These are phyloP conservation scores for Drechslera avenae DNA, from an alignment of 2,329 filamentous ascomycete genomes.

Conservation along the genomic window DNA sequence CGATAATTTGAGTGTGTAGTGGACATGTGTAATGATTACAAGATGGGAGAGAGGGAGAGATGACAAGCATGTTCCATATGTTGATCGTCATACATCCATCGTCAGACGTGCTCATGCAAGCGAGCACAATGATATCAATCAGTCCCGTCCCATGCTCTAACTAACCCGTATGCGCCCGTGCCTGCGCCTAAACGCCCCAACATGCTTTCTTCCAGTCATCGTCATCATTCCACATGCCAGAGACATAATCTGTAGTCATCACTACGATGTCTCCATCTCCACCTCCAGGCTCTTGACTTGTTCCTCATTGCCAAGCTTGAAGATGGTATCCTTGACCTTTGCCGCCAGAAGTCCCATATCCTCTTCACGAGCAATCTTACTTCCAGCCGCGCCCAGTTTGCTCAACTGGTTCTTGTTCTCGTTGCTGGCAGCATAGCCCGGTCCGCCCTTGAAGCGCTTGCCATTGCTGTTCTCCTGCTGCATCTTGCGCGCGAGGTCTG, in stretches of 20 bases:
- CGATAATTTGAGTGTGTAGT: not conserved
- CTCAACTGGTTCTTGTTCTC: constrained; percentile 53
- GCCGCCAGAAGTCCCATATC: constrained; percentile 66
- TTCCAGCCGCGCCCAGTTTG: constrained; percentile 66
- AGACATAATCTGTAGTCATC: no score
- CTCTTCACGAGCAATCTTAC: constrained; percentile 66
- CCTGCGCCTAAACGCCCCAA: constrained; percentile 15
- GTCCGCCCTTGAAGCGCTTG: constrained; percentile 38
- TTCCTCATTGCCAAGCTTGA: constrained; percentile 40
- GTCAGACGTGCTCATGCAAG: no score
- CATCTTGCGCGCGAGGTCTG: constrained; percentile 84
- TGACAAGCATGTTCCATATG: no score
- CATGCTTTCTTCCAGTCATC: constrained; percentile 5
- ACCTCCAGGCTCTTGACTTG: constrained; percentile 27
- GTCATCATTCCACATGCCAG: no score
- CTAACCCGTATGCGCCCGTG: not conserved
- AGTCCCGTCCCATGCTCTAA: no score
- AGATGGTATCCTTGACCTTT: constrained; percentile 68
- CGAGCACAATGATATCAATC: no score
- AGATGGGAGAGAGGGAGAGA: no score
- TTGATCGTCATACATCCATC: no score
- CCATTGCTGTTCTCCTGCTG: constrained; percentile 62
- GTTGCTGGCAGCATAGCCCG: constrained; percentile 6
- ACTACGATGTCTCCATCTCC: constrained; percentile 36
- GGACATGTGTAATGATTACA: no score